Evolutionary conservation across 306 rosid genomes (phyloP), one percentile per base, ranked within the genome.

Genomic region (Trifolium subterraneum): DNA sequence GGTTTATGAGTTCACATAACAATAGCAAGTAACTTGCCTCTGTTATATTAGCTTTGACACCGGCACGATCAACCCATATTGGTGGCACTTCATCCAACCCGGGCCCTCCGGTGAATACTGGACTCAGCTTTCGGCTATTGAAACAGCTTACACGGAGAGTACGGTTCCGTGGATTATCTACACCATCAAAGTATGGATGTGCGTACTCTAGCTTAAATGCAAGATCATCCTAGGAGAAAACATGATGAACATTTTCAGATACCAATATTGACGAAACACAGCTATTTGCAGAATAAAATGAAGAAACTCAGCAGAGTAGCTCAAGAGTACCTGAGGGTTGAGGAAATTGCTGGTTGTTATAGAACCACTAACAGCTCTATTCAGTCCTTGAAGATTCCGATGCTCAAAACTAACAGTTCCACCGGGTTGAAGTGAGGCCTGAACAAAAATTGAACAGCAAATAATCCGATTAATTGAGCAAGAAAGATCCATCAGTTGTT

Each of bases 341-440:
- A 77, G 70, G 82, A 92, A 92, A 77, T 94, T 94, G 80, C 96
- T 90, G 22, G 96, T 90, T 11, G 93, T 92, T 45, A 94, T 80
- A 25, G 97, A 83, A 75, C 99, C 99, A 10, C 82, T 75, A 61
- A 94, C 16, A 22, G 99, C 90, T 84, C 97, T 87, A 74, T 94
- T 94, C 55, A 94, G 82, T 55, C 98, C 97, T 42, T 82, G 83
- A 68, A 94, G 78, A 81, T 91, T 94, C 65, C 95, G 85, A 78
- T 94, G 98, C 68, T 94, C 97, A 71, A 91, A 90, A 77, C 84
- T 79, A 79, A 94, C 80, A 41, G 95, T 91, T 67, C 99, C 99
- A 64, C 99, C 99, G 2, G 99, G 99, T 90, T 94, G 96, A 68
- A 94, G 77, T 2, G 99, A 92, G 83, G 99, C 97, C 99, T 94